Percentiles rank a stretch among this genome's conserved stretches.
Evolutionary conservation across 306 rosid species (phyloP).

Genomic region (Luffa acutangula): DNA sequence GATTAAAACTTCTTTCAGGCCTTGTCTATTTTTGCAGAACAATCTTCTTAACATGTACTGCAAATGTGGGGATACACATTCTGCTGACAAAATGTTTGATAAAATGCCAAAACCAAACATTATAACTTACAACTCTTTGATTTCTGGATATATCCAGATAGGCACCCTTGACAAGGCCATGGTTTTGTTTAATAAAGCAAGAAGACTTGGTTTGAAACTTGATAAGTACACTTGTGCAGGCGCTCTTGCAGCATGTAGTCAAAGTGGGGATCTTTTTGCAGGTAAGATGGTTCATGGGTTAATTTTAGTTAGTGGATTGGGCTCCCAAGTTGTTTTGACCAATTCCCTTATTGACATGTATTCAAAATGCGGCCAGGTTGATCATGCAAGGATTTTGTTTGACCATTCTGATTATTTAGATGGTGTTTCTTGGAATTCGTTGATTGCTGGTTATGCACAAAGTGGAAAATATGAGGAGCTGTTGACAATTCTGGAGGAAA

Average conservation of each 20-base stretch:
- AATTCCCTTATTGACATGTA: slow-evolving; percentile 51
- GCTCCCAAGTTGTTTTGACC: slow-evolving; percentile 11
- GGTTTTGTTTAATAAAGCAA: slow-evolving; percentile 23
- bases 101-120: slow-evolving; percentile 28
- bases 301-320: slow-evolving; percentile 23
- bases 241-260: slow-evolving; percentile 23
- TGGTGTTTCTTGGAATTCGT: slow-evolving; percentile 47
- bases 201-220: slow-evolving; percentile 14
- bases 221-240: slow-evolving; percentile 40
- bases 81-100: slow-evolving; percentile 21
- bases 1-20: slow-evolving; percentile 16
- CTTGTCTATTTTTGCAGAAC: slow-evolving; percentile 27
- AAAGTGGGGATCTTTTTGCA: slow-evolving; percentile 12
- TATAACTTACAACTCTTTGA: slow-evolving; percentile 24
- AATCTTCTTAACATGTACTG: slow-evolving; percentile 28
- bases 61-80: slow-evolving; percentile 8
- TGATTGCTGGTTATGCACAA: slow-evolving; percentile 39
- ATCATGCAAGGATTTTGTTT: slow-evolving; percentile 34
- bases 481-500: slow-evolving; percentile 20
- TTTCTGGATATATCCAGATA: slow-evolving; percentile 24
- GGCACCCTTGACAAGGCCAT: slow-evolving; percentile 16
- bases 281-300: slow-evolving; percentile 41
- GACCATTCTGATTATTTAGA: slow-evolving; percentile 28
- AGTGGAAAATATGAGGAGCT: slow-evolving; percentile 20
- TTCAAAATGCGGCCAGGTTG: slow-evolving; percentile 30